phyloP scores from a whole-genome alignment of 2,329 filamentous ascomycete genomes.

The Seiridium cupressi region DNA sequence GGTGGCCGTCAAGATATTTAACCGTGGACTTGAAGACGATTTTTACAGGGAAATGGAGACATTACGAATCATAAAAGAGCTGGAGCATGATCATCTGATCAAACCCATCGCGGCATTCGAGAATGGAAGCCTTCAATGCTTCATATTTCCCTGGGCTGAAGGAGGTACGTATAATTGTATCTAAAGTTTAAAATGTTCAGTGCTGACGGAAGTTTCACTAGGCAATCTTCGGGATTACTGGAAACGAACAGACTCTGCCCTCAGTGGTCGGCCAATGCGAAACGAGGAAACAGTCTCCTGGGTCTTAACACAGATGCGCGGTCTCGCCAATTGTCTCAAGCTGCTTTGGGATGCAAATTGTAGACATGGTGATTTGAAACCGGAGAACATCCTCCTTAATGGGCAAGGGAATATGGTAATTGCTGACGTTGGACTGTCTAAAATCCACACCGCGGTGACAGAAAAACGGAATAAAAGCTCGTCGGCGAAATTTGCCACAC shows the following conservation, averaged over 20 bases:
- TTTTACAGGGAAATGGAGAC: background rate
- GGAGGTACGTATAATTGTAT: background rate
- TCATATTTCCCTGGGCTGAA: background rate
- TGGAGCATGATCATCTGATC: background rate
- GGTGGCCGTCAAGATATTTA: background rate
- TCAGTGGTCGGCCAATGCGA: background rate
- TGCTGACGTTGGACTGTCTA: conserved; percentile 14
- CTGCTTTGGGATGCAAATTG: background rate
- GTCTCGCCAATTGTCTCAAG: background rate
- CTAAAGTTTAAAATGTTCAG: too few relatives aligned
- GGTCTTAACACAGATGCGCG: background rate
- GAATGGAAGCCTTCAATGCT: background rate
- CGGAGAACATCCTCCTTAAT: conserved; percentile 10
- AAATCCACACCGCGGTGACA: background rate
- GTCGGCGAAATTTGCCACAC: background rate
- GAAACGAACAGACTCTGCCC: background rate
- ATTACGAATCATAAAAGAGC: background rate
- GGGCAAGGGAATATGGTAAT: conserved; percentile 6
- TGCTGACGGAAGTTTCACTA: background rate
- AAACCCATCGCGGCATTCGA: background rate
- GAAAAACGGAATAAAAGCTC: background rate
- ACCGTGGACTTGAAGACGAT: background rate
- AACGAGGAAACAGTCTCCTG: background rate
- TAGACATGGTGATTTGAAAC: conserved; percentile 15
- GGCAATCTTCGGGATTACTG: background rate